Conservation (phyloP, 2,329 filamentous ascomycete genomes). For the Alternaria burnsii region DNA sequence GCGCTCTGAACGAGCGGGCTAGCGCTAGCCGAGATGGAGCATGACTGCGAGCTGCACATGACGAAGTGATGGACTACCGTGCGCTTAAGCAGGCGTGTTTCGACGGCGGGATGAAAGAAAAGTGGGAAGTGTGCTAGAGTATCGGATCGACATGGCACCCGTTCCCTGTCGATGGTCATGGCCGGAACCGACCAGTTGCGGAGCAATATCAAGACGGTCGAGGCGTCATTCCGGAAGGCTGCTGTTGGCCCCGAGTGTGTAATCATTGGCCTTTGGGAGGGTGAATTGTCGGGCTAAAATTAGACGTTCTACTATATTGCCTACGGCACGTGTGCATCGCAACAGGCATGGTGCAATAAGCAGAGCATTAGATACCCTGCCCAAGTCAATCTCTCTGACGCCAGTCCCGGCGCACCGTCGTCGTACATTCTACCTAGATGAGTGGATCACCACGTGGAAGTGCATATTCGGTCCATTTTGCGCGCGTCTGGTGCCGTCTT, state of each 20-base stretch:
- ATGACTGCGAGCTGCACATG: conserved; percentile 43
- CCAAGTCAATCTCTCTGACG: conserved; percentile 32
- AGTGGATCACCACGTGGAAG: conserved; percentile 48
- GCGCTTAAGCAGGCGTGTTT: conserved; percentile 38
- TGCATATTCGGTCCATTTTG: conserved; percentile 26
- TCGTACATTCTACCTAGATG: conserved; percentile 32
- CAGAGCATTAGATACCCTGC: conserved; percentile 26
- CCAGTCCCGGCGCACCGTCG: conserved; percentile 34
- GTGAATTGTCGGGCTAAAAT: conserved; percentile 39
- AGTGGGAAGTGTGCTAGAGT: conserved; percentile 15
- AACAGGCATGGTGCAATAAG: conserved; percentile 41
- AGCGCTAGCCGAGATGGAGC: conserved; percentile 40
- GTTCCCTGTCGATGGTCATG: conserved; percentile 33
- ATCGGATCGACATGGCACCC: conserved; percentile 24
- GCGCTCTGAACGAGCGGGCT: conserved; percentile 34
- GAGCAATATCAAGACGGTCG: conserved; percentile 20
- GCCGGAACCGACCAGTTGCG: conserved; percentile 18
- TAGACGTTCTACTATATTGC: conserved; percentile 44
- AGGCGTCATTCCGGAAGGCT: conserved; percentile 23
- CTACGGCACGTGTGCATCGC: conserved; percentile 45
- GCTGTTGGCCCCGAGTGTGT: conserved; percentile 37
- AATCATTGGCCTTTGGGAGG: conserved; percentile 19
- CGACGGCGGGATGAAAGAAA: conserved; percentile 24
- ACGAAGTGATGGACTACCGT: conserved; percentile 32
- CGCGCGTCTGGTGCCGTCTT: conserved; percentile 30